Evolutionary conservation across 2,329 filamentous ascomycete species (phyloP), one percentile per base, ranked within the genome.

Genomic region (Chrysoporthe cubensis): DNA sequence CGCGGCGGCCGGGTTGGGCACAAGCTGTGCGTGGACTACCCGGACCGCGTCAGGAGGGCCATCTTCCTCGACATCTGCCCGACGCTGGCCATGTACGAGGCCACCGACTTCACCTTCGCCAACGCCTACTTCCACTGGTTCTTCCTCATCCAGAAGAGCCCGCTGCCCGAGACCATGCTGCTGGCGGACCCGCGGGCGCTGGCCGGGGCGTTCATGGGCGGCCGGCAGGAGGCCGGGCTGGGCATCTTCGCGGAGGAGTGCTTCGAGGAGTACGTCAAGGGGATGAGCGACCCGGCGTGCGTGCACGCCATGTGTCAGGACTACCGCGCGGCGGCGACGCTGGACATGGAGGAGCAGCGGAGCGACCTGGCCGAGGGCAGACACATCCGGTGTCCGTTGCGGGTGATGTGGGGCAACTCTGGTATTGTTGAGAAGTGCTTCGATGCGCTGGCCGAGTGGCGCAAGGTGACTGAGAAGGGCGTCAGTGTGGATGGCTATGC

Each of bases 71-170:
- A 87, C 66, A 85, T 88, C 56, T 84, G 82, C 52, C 87, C 86
- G 2, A 88, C 85, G 0, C 78, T 85, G 13, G 80, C 80, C 6
- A 87, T 87, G 82, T 88, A 83, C 76, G 76, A 77, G 61, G 75
- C 79, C 18, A 80, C 80, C 3, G 71, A 80, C 63, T 71, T 78
- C 4, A 74, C 75, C 0, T 83, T 86, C 68, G 82, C 84, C 0
- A 78, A 77, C 40, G 79, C 80, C 0, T 88, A 87, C 74, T 88
- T 83, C 71, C 86, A 88, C 75, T 88, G 86, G 85, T 87, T 86
- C 64, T 83, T 88, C 70, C 79, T 88, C 26, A 84, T 87, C 9
- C 86, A 88, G 72, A 74, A 77, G 0, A 76, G 76, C 5, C 83
- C 86, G 0, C 79, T 88, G 5, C 85, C 83, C 0, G 85, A 87